Conservation (phyloP, 768 basidiomycete genomes). For the Coprinopsis sp. region DNA sequence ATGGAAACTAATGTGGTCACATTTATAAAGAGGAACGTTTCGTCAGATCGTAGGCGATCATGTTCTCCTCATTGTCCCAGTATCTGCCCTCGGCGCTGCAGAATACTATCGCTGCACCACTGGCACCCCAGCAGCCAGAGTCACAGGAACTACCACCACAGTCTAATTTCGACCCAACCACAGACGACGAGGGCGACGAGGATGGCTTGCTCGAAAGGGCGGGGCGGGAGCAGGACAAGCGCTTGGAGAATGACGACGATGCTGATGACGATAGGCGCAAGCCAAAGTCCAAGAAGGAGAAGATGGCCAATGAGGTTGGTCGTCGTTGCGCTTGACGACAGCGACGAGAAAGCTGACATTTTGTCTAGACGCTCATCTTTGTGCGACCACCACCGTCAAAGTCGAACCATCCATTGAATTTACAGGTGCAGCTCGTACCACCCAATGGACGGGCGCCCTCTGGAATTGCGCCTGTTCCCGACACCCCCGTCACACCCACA, state of each 20-base stretch:
- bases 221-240: slow-evolving; percentile 9
- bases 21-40: no score
- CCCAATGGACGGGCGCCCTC: slow-evolving; percentile 45
- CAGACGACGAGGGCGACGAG: slow-evolving; percentile 32
- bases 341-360: neutral
- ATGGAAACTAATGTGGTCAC: no score
- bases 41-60: slow-evolving; percentile 16
- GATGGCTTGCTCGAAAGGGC: slow-evolving; percentile 9
- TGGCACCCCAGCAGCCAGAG: slow-evolving; percentile 11
- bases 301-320: slow-evolving; percentile 28
- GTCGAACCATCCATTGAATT: slow-evolving; percentile 81
- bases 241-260: slow-evolving; percentile 9
- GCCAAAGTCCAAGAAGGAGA: slow-evolving; percentile 19
- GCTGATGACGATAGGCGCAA: slow-evolving; percentile 10
- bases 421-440: slow-evolving; percentile 89
- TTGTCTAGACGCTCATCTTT: slow-evolving; percentile 76
- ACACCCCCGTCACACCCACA: slow-evolving; percentile 21
- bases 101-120: slow-evolving; percentile 5
- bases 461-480: slow-evolving; percentile 19
- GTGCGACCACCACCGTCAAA: slow-evolving; percentile 86
- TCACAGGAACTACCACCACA: slow-evolving; percentile 19
- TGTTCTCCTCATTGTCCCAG: slow-evolving; percentile 51
- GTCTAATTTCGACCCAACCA: slow-evolving; percentile 18
- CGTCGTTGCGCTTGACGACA: neutral
- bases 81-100: slow-evolving; percentile 49